Conservation (phyloP, 176 grass and related monocot species). For the Aegilops umbellulata region DNA sequence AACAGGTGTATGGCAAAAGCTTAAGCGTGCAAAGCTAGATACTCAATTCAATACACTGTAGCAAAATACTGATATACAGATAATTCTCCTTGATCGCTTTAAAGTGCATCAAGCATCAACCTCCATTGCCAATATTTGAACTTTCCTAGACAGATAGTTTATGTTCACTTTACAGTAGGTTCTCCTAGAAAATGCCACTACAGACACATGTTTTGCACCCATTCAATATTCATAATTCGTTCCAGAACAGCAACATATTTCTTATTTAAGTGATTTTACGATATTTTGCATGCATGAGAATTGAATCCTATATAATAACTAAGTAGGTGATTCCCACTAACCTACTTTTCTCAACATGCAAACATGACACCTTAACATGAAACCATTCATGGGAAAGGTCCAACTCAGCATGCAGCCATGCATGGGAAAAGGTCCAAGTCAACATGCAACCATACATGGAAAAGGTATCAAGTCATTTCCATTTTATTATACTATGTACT, state of each 20-base stretch:
- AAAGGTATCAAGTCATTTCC: not conserved
- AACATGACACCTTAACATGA: not conserved
- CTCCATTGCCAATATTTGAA: not conserved
- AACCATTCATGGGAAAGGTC: not conserved
- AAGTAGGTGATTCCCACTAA: not conserved
- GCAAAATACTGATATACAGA: not conserved
- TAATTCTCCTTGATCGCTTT: not conserved
- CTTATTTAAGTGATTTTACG: not conserved
- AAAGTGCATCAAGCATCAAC: not conserved
- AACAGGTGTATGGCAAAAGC: not conserved
- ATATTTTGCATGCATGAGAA: not conserved
- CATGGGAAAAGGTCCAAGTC: not conserved
- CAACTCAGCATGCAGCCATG: not conserved
- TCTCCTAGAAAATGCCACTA: not conserved
- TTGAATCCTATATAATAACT: not conserved
- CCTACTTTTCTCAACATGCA: not conserved
- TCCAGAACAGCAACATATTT: conserved; percentile 16
- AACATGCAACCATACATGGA: not conserved
- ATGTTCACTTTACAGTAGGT: not conserved
- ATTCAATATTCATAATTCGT: not conserved
- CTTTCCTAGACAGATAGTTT: not conserved
- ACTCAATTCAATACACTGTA: not conserved
- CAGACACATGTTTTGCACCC: conserved; percentile 2
- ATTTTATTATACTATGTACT: not conserved
- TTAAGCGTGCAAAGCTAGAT: conserved; percentile 13